Conservation (phyloP, 75 land plant species). For the Pinus albicaulis region DNA sequence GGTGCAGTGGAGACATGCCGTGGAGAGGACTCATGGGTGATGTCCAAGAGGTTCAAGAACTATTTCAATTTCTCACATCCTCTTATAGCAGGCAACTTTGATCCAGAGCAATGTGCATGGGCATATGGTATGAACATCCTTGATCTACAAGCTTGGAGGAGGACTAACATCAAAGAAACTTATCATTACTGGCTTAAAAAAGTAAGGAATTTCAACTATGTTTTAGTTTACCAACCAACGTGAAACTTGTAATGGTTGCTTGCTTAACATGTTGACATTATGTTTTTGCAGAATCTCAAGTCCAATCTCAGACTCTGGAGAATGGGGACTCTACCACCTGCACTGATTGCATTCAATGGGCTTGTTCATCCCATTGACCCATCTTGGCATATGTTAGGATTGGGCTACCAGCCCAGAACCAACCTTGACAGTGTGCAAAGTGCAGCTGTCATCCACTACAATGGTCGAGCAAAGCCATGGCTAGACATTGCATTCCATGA, state of each 20-base stretch:
- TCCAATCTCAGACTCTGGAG: conserved; percentile 76
- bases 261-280: background rate
- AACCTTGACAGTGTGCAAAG: conserved; percentile 22
- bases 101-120: conserved; percentile 80
- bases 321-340: conserved; percentile 76
- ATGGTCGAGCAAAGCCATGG: conserved; percentile 91
- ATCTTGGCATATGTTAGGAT: conserved; percentile 72
- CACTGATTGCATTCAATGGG: conserved; percentile 71
- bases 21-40: conserved; percentile 54
- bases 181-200: conserved; percentile 72
- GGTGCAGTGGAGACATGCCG: conserved; percentile 73
- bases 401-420: conserved; percentile 56
- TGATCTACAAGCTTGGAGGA: conserved; percentile 81
- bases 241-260: background rate
- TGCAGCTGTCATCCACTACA: conserved; percentile 80
- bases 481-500: conserved; percentile 71
- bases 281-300: conserved; percentile 50
- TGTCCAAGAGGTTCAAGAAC: conserved; percentile 60
- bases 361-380: conserved; percentile 66
- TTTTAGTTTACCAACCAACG: background rate
- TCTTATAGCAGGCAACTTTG: conserved; percentile 52
- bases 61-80: conserved; percentile 83
- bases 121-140: conserved; percentile 87
- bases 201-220: conserved; percentile 19
- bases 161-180: conserved; percentile 57